Evolutionary conservation across 2,329 filamentous ascomycete species (phyloP), one percentile per base, ranked within the genome.

Genomic region (Aspergillus fumigatiaffinis): DNA sequence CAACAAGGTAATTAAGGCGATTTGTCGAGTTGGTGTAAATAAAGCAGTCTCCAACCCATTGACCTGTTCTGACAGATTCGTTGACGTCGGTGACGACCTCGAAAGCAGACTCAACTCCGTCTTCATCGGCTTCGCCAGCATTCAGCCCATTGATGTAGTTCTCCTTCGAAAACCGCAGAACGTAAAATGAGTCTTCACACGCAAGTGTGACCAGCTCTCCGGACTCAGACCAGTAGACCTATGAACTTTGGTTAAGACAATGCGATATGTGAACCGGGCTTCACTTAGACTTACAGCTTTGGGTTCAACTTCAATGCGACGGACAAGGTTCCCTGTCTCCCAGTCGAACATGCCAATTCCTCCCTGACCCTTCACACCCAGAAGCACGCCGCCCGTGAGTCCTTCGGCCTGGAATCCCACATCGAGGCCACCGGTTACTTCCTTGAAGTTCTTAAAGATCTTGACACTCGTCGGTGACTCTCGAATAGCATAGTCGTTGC

Each of bases 21-120:
- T 97, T 97, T 9, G 92, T 96, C 74, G 84, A 90, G 82, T 96
- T 97, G 55, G 94, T 97, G 83, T 97, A 99, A 73, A 97, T 92
- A 82, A 99, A 96, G 80, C 93, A 96, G 79, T 99, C 94, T 61
- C 94, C 94, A 56, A 99, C 90, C 94, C 94, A 99, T 79, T 96
- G 90, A 66, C 93, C 94, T 21, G 93, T 97, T 63, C 91, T 89
- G 52, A 97, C 92, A 62, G 84, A 90, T 78, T 97, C 94, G 71
- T 89, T 93, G 70, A 97, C 92, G 72, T 97, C 94, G 25, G 92
- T 96, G 54, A 97, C 90, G 28, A 97, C 90, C 71, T 97, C 94
- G 66, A 99, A 97, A 5, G 94, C 94, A 25, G 92, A 84, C 79
- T 99, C 94, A 5, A 97, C 93, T 56, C 94, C 94, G 73, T 97